Conservation (phyloP, 805 yeast genomes). For the Teunomyces kruisii region DNA sequence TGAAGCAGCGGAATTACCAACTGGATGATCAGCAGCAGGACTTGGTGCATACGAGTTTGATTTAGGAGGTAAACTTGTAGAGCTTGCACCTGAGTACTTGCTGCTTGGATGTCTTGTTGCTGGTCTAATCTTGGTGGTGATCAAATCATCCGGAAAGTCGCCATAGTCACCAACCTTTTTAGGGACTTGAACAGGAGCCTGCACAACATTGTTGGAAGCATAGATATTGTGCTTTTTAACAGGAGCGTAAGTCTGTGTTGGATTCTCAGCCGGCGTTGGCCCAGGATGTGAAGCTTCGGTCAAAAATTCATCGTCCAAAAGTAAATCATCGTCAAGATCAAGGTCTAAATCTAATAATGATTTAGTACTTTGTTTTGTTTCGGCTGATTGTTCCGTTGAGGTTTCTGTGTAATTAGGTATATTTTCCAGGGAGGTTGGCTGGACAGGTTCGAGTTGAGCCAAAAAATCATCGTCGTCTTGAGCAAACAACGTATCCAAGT, state of each 20-base stretch:
- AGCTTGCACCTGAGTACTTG: conserved; percentile 17
- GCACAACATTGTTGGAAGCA: background rate
- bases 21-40: background rate
- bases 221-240: conserved; percentile 3
- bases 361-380: background rate
- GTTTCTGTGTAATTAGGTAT: too few relatives aligned
- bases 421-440: background rate
- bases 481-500: conserved; percentile 10
- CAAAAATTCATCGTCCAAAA: conserved; percentile 38
- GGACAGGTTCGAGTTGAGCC: conserved; percentile 11
- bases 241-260: conserved; percentile 16
- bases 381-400: background rate
- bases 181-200: background rate
- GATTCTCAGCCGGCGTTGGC: conserved; percentile 17
- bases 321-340: conserved; percentile 31
- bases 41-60: background rate
- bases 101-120: conserved; percentile 33
- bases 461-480: conserved; percentile 23
- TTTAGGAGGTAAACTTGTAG: conserved; percentile 6
- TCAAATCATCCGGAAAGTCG: conserved; percentile 64
- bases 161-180: conserved; percentile 47
- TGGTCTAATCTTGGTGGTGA: conserved; percentile 42
- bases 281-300: conserved; percentile 22
- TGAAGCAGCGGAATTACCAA: conserved; percentile 11
- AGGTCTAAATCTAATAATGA: conserved; percentile 7